Percentiles rank a stretch among this genome's conserved stretches.
phyloP scores from a whole-genome alignment of 2,329 filamentous ascomycete genomes.

The Claviceps sorghi region DNA sequence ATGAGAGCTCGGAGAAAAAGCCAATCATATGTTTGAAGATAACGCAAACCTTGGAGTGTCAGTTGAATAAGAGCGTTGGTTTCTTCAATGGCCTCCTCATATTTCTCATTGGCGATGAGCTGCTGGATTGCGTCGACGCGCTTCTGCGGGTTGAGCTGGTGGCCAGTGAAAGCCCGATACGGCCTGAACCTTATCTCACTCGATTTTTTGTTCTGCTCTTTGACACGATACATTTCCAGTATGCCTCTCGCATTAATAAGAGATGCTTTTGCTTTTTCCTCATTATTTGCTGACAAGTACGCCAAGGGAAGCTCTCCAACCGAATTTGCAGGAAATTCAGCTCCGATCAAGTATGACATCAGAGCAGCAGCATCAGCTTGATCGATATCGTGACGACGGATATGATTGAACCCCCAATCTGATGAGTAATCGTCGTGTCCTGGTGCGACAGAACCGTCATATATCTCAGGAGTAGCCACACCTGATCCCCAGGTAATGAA shows the following conservation, averaged over 20 bases:
- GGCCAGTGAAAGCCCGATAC: conserved; percentile 53
- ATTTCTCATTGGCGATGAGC: conserved; percentile 50
- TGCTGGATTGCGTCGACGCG: conserved; percentile 53
- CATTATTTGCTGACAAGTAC: conserved; percentile 56
- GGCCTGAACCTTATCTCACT: conserved; percentile 65
- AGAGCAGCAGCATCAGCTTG: conserved; percentile 90
- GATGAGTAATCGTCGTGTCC: conserved; percentile 87
- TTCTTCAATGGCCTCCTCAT: conserved; percentile 65
- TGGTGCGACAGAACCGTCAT: conserved; percentile 41
- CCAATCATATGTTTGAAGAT: conserved; percentile 98
- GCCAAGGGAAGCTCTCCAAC: conserved; percentile 82
- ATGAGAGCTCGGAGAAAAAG: conserved; percentile 81
- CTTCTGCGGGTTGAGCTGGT: conserved; percentile 46
- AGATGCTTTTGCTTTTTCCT: conserved; percentile 71
- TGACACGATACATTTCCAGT: conserved; percentile 90
- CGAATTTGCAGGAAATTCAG: conserved; percentile 89
- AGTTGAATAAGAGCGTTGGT: conserved; percentile 64
- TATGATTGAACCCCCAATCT: conserved; percentile 70
- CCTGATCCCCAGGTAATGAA: conserved; percentile 89
- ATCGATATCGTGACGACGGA: conserved; percentile 77
- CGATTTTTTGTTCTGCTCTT: conserved; percentile 69
- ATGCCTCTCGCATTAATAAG: conserved; percentile 76
- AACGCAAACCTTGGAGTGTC: conserved; percentile 70
- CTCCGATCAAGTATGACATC: conserved; percentile 82
- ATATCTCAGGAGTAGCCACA: conserved; percentile 56